Evolutionary conservation across 2,329 filamentous ascomycete species (phyloP), one percentile per base, ranked within the genome.

Genomic region (Trichoderma afroharzianum): DNA sequence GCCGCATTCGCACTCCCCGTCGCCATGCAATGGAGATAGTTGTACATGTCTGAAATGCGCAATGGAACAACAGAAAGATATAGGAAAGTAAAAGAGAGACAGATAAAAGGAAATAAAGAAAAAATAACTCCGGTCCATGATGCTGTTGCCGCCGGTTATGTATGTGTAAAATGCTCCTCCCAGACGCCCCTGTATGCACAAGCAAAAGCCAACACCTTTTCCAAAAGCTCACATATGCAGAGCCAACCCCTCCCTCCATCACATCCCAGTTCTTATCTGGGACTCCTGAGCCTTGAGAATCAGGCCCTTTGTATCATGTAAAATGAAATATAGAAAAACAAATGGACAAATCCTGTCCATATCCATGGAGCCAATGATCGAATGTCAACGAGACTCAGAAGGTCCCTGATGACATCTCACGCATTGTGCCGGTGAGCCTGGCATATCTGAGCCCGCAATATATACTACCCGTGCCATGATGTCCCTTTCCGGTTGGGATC

Each of bases 81-180:
- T 50, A 30, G 21, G 53, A 68, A 32, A 28, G 11, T 8, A 21
- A 33, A 12, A 21, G 26, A 9, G 18, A 33, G 12, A 28, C 9
- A 21, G 47, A 50, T 2, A 11, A 7, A 36, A 55, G 62, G 11
- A 28, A 64, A 39, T 28, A 62, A n/a, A 11, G 26, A 39, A 24
- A 66, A 66, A 43, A 68, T 71, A 74, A 74, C 73, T 73, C 73
- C 73, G 55, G 64, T 32, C 63, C 63, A 68, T 71, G 70, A 62
- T 71, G 32, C 67, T 66, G 63, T 63, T 68, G 47, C 70, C 70
- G 24, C 63, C 30, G 57, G 62, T 71, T 6, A 53, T 69, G 43
- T 62, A 53, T 62, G 21, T 69, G 28, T 50, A 59, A 62, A 63
- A 71, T 64, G 68, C 50, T 59, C 33, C 36, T 55, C 26, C 50